Evolutionary conservation across 768 basidiomycete genomes (phyloP).

Genomic region (Boletus rubropictus): DNA sequence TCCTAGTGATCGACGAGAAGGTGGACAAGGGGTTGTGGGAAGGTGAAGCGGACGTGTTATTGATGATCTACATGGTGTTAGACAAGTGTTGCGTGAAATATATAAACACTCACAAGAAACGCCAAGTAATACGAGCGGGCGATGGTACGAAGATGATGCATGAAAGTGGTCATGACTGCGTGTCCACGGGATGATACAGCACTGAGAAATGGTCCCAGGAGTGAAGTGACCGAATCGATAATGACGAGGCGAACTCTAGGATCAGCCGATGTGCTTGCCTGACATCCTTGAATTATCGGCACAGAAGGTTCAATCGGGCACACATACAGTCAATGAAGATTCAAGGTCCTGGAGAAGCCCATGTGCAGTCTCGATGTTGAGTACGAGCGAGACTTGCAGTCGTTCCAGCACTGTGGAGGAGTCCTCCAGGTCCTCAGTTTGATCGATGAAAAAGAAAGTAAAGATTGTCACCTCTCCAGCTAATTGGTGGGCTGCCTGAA

Average conservation of each 20-base stretch:
- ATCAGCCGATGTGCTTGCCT: constrained; percentile 9
- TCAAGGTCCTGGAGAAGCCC: constrained; percentile 44
- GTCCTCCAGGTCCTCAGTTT: constrained; percentile 20
- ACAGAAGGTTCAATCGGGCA: neutral
- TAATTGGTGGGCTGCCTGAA: constrained; percentile 32
- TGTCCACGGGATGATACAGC: constrained; percentile 70
- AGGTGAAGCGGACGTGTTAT: constrained; percentile 41
- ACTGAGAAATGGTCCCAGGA: constrained; percentile 59
- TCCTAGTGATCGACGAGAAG: constrained; percentile 39
- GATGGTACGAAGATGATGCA: constrained; percentile 53
- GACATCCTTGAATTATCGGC: neutral
- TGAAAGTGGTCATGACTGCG: constrained; percentile 64
- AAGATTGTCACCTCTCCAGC: constrained; percentile 23
- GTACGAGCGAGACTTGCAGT: constrained; percentile 52
- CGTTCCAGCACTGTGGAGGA: constrained; percentile 42
- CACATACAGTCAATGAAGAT: constrained; percentile 25
- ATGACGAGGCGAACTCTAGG: constrained; percentile 44
- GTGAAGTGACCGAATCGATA: constrained; percentile 59
- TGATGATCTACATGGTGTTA: constrained; percentile 46
- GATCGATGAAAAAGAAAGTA: neutral
- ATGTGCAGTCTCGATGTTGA: constrained; percentile 52
- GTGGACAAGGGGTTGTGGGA: constrained; percentile 31
- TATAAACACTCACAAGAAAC: constrained; percentile 44
- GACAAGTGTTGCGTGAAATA: neutral
- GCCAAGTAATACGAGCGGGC: constrained; percentile 41